Percentiles rank a stretch among this genome's conserved stretches.
Conservation (phyloP, 2,329 filamentous ascomycete species). For the Epichloe festucae region DNA sequence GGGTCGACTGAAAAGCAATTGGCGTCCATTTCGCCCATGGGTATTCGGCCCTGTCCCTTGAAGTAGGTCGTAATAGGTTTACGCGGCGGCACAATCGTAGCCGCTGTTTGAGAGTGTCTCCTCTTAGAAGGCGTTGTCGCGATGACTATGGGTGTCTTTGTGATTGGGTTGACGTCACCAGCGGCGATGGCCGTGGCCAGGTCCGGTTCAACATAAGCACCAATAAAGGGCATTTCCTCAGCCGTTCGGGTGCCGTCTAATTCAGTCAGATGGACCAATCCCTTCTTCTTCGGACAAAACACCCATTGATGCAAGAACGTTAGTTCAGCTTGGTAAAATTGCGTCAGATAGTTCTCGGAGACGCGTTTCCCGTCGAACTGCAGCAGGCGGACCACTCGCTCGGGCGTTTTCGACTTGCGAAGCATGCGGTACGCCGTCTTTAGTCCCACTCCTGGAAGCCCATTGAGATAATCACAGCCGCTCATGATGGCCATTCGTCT, state of each 20-base stretch:
- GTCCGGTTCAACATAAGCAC: slow-evolving; percentile 53
- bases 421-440: slow-evolving; percentile 90
- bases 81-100: slow-evolving; percentile 14
- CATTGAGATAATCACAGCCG: slow-evolving; percentile 88
- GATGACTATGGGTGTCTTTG: slow-evolving; percentile 52
- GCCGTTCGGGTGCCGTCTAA: slow-evolving; percentile 49
- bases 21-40: slow-evolving; percentile 49
- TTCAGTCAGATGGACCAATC: slow-evolving; percentile 63
- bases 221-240: slow-evolving; percentile 70
- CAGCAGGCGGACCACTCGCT: slow-evolving; percentile 67
- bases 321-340: slow-evolving; percentile 75
- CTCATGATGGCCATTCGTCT: slow-evolving; percentile 92
- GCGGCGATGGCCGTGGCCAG: slow-evolving; percentile 61
- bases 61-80: slow-evolving; percentile 46
- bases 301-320: slow-evolving; percentile 94
- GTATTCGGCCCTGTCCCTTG: slow-evolving; percentile 35
- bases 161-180: slow-evolving; percentile 82
- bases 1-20: slow-evolving; percentile 46
- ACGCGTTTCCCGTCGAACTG: slow-evolving; percentile 85
- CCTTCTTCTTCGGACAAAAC: slow-evolving; percentile 62
- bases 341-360: slow-evolving; percentile 66
- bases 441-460: slow-evolving; percentile 72
- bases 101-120: slow-evolving; percentile 24
- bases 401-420: slow-evolving; percentile 77
- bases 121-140: slow-evolving; percentile 28